These are phyloP conservation scores for Nigrograna mackinnonii DNA, from an alignment of 2,329 filamentous ascomycete species.

Conservation along the genomic window DNA sequence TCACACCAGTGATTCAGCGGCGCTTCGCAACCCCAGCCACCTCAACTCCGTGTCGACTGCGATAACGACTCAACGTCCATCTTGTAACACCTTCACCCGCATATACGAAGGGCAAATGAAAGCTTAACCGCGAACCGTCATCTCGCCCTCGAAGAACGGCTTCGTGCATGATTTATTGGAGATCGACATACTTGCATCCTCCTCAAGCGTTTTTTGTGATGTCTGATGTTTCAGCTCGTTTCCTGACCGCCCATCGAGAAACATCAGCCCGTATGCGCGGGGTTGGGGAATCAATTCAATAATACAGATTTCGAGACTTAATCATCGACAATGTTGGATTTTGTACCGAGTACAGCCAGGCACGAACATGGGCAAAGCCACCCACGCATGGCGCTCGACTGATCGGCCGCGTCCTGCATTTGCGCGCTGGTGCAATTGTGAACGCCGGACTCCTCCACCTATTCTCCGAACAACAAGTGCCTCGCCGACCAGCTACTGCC, in stretches of 20 bases:
- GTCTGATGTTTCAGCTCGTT: too few relatives aligned
- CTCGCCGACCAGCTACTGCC: constrained; percentile 12
- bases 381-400: too few relatives aligned
- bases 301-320: too few relatives aligned
- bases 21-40: constrained; percentile 3
- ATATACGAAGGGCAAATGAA: constrained; percentile 14
- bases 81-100: constrained; percentile 7
- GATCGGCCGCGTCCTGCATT: too few relatives aligned
- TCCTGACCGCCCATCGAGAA: too few relatives aligned
- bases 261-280: too few relatives aligned
- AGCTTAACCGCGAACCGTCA: background rate
- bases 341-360: too few relatives aligned
- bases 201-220: too few relatives aligned
- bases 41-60: background rate
- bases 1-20: constrained; percentile 9
- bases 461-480: constrained; percentile 11
- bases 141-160: background rate
- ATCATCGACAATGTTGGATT: too few relatives aligned
- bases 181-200: too few relatives aligned
- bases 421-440: background rate
- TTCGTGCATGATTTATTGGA: constrained; percentile 6
- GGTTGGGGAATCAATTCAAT: too few relatives aligned
- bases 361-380: too few relatives aligned
- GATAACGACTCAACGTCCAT: constrained; percentile 12
- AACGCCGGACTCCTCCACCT: constrained; percentile 13